Conservation (phyloP, 192 early-diverging fungal species). For the Backusella westeae region DNA sequence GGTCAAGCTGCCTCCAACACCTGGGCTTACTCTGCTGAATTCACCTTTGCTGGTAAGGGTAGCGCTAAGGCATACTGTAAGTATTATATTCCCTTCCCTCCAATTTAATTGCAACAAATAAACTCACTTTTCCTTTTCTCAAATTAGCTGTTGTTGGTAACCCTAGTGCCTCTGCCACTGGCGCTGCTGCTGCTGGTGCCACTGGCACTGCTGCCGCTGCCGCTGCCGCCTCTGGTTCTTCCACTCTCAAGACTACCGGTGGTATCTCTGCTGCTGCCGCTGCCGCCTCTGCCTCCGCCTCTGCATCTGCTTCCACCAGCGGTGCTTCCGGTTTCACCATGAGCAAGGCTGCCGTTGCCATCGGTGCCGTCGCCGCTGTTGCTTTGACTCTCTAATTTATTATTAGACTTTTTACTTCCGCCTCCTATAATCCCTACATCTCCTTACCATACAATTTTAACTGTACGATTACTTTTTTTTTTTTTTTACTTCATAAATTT, state of each 20-base stretch:
- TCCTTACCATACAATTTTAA: neutral
- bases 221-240: neutral
- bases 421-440: neutral
- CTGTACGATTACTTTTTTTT: neutral
- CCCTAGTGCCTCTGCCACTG: neutral
- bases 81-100: neutral
- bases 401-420: neutral
- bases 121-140: neutral
- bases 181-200: neutral
- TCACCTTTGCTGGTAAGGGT: constrained; percentile 32
- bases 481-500: neutral
- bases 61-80: constrained; percentile 22
- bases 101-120: neutral
- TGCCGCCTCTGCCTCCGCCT: neutral
- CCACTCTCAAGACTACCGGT: neutral
- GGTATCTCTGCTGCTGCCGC: neutral
- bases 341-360: constrained; percentile 12
- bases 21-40: constrained; percentile 35
- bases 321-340: constrained; percentile 12
- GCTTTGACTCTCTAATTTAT: constrained; percentile 15
- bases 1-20: constrained; percentile 19
- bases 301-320: neutral
- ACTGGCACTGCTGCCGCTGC: neutral
- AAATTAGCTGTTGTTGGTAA: neutral
- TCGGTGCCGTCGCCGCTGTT: constrained; percentile 25